Base-by-base conservation (phyloP, 768 basidiomycete species). In the Collybiopsis luxurians region DNA sequence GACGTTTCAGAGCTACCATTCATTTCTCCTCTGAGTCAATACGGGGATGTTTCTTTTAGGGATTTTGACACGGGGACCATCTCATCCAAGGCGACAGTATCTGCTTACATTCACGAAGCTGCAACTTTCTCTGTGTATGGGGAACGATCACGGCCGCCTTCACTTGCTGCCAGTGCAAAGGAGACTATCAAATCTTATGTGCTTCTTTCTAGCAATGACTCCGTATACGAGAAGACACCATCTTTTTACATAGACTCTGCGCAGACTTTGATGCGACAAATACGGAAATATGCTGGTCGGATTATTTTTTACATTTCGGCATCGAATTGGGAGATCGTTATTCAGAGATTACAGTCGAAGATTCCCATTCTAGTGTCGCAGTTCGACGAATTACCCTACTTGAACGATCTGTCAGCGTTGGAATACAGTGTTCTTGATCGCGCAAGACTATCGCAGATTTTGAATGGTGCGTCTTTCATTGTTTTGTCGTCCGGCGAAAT, bases 261-360 rank as follows among this genome's bases (percentile, higher is more conserved):
- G 0, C 67, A 76, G 53, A 75, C 84, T 5, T 75, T 91, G 50
- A 85, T 82, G 59, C 73, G 75, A 21, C 74, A 89, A 23, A 85
- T 92, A 58, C 79, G 82, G 53, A 85, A 87, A 65, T 90, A 81
- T 63, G 81, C 89, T 21, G 89, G 90, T 11, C 82, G 87, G 48
- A 85, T 95, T 59, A 81, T 96, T 24, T 94, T 89, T 66, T 87
- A 89, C 66, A 79, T 98, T n/a, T 94, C 94, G 2, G 87, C 90
- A 0, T 88, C 89, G 13, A 95, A 96, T 68, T 97, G 94, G 92
- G 67, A 72, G 51, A 81, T 90, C 7, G 87, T 96, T 15, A 84
- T 89, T 62, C 70, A 78, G 21, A 79, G 91, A 28, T 79, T 95
- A 53, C 81, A 85, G 44, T 71, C 74, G 44, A 89, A 87, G 71